Conservation (phyloP, 208 protist genomes). For the Leishmania major region DNA sequence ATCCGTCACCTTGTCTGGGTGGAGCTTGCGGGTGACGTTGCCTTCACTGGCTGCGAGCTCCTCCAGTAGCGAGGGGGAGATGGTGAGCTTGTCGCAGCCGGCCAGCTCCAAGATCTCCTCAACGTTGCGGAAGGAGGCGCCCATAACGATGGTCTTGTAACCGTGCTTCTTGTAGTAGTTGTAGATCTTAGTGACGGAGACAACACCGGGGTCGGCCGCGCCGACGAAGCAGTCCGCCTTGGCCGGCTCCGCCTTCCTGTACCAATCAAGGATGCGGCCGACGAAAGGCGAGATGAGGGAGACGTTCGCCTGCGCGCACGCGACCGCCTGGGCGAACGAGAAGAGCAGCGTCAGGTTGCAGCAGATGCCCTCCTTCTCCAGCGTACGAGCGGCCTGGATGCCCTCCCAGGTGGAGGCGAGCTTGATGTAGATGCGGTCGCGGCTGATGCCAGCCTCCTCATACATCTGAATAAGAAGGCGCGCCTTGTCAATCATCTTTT, state of each 20-base stretch:
- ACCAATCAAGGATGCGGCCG: conserved; percentile 97
- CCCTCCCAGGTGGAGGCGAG: conserved; percentile 98
- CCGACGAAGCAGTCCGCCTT: conserved; percentile 63
- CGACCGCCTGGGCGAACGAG: conserved; percentile 94
- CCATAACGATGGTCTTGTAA: conserved; percentile 98
- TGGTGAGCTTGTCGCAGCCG: conserved; percentile 98
- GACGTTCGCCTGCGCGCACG: conserved; percentile 94
- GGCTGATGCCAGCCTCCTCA: conserved; percentile 91
- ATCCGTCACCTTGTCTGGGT: conserved; percentile 41
- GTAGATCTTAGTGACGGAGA: conserved; percentile 95
- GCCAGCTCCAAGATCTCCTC: conserved; percentile 93
- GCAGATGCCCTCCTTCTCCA: conserved; percentile 97
- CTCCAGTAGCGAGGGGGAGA: conserved; percentile 95
- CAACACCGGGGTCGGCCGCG: conserved; percentile 93
- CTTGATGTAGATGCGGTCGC: conserved; percentile 96
- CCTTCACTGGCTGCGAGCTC: conserved; percentile 76
- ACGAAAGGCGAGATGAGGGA: conserved; percentile 97
- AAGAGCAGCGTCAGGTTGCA: conserved; percentile 99
- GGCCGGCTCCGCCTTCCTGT: conserved; percentile 80
- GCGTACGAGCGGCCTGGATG: conserved; percentile 89
- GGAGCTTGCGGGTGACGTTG: conserved; percentile 63
- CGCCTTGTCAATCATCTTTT: conserved; percentile 94
- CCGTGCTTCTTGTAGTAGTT: conserved; percentile 98
- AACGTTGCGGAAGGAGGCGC: conserved; percentile 96
- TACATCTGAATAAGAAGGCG: conserved; percentile 94